Conservation (phyloP, 179 eudicot genomes). For the Corrigiola litoralis region DNA sequence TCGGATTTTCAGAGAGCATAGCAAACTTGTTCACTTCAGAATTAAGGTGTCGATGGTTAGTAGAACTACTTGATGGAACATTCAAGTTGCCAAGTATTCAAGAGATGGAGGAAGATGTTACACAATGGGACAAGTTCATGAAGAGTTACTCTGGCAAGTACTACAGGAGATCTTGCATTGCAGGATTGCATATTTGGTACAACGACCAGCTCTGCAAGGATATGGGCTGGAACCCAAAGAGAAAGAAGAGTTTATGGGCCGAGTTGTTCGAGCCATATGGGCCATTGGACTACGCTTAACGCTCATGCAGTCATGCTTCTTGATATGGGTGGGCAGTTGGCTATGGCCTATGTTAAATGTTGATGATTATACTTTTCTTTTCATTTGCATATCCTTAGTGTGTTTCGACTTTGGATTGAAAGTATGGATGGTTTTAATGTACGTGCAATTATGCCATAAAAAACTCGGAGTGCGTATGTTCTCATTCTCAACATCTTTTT, state of each 20-base stretch:
- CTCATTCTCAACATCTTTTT: too few relatives aligned
- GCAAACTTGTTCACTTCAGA: constrained; percentile 49
- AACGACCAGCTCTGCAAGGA: constrained; percentile 63
- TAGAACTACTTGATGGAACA: constrained; percentile 44
- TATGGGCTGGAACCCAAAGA: constrained; percentile 49
- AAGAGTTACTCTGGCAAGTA: constrained; percentile 28
- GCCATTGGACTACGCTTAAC: constrained; percentile 39
- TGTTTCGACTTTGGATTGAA: too few relatives aligned
- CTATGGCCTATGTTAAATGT: too few relatives aligned
- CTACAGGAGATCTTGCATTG: constrained; percentile 42
- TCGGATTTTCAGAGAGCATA: constrained; percentile 52
- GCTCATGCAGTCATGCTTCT: neutral
- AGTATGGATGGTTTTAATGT: too few relatives aligned
- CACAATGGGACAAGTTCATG: constrained; percentile 40
- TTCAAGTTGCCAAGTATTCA: constrained; percentile 42
- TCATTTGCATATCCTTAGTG: too few relatives aligned
- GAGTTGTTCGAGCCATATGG: constrained; percentile 56
- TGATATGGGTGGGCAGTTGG: too few relatives aligned
- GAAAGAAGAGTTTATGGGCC: constrained; percentile 44
- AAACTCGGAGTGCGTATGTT: too few relatives aligned
- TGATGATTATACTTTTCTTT: too few relatives aligned
- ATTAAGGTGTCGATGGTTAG: constrained; percentile 44
- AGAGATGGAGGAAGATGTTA: constrained; percentile 46
- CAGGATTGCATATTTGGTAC: constrained; percentile 42
- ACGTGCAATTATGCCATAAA: too few relatives aligned